Evolutionary conservation across 2,329 filamentous ascomycete species (phyloP).

Genomic region (Oidium heveae): DNA sequence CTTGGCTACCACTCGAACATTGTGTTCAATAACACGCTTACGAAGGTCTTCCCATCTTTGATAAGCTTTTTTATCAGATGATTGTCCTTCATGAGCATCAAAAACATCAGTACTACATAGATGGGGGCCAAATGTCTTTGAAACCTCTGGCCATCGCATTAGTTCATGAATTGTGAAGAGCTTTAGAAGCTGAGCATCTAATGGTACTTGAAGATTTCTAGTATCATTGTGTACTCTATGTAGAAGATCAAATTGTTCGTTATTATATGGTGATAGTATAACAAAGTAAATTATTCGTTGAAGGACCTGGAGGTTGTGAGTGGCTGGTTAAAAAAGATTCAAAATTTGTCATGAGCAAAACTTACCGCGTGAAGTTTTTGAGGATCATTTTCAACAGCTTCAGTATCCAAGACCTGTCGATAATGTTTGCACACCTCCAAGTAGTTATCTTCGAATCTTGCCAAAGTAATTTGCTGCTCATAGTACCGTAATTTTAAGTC

Average conservation of each 20-base stretch:
- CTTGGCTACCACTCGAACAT: conserved; percentile 88
- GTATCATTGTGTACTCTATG: conserved; percentile 75
- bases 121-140: conserved; percentile 69
- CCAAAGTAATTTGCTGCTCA: conserved; percentile 85
- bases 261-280: conserved; percentile 89
- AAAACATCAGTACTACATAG: conserved; percentile 82
- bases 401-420: conserved; percentile 84
- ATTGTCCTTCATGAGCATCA: conserved; percentile 35
- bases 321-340: too few relatives aligned
- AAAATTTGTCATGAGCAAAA: conserved; percentile 3
- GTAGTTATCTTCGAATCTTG: conserved; percentile 95
- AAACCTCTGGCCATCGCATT: conserved; percentile 93
- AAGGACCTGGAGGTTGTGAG: conserved; percentile 33
- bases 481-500: conserved; percentile 92
- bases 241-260: conserved; percentile 91
- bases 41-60: conserved; percentile 82
- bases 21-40: conserved; percentile 98
- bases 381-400: conserved; percentile 77
- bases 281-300: conserved; percentile 95
- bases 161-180: conserved; percentile 88
- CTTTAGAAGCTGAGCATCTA: conserved; percentile 69
- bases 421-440: conserved; percentile 97
- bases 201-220: conserved; percentile 51
- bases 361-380: conserved; percentile 64
- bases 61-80: conserved; percentile 54